Conservation (phyloP, 257 asterid species). For the Solanum commersonii region DNA sequence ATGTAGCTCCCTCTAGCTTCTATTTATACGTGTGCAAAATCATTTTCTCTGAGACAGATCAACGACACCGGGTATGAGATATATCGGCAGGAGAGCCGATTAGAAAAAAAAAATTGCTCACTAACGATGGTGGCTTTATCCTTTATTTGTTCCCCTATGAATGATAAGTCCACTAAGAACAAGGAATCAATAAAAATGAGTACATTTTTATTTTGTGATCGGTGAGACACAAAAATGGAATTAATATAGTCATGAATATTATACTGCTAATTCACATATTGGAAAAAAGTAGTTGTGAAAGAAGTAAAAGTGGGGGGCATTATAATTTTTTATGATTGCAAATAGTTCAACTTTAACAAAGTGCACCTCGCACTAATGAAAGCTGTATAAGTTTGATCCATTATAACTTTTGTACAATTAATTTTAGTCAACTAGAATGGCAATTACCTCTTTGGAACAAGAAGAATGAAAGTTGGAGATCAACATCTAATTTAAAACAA, state of each 20-base stretch:
- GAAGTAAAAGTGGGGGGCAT: background rate
- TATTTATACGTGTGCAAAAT: background rate
- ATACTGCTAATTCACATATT: background rate
- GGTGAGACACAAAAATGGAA: background rate
- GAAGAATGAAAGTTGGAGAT: background rate
- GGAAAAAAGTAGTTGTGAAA: background rate
- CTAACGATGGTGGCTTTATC: background rate
- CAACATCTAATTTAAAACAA: background rate
- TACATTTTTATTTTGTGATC: too few relatives aligned
- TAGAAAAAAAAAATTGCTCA: background rate
- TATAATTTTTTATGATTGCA: background rate
- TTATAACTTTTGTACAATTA: background rate
- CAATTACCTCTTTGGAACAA: background rate
- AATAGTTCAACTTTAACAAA: background rate
- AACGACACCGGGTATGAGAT: background rate
- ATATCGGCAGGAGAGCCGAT: background rate
- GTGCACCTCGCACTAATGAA: background rate
- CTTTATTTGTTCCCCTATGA: background rate
- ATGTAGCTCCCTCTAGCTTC: background rate
- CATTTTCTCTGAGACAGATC: background rate
- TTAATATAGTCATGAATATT: background rate
- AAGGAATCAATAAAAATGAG: background rate
- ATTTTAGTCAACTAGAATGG: background rate
- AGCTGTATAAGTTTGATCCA: background rate
- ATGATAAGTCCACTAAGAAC: background rate